A percentile compares a stretch with the other conserved stretches of the same genome.
Evolutionary conservation across 352 stramenopile genomes (phyloP).

Genomic region (Globisporangium canariense): DNA sequence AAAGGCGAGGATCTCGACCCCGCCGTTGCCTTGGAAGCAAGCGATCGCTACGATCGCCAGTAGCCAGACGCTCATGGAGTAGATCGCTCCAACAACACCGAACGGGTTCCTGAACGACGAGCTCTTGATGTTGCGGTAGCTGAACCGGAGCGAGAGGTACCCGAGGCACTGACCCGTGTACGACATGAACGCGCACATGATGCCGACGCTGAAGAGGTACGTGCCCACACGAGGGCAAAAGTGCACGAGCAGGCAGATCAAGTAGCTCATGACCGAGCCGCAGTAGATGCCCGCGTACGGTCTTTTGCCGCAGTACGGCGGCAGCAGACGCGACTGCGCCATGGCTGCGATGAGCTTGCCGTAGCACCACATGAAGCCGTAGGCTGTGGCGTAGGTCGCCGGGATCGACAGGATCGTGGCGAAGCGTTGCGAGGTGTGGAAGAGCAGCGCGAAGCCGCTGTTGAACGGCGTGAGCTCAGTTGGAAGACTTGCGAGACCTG

Average conservation of each 20-base stretch:
- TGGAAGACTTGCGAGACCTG: slow-evolving; percentile 21
- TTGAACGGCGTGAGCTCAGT: slow-evolving; percentile 30
- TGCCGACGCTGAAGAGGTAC: slow-evolving; percentile 5
- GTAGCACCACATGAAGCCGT: slow-evolving; percentile 57
- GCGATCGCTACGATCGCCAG: slow-evolving; percentile 9
- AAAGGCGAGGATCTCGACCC: too few species aligned
- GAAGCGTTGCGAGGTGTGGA: slow-evolving; percentile 24
- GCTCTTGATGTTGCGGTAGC: slow-evolving; percentile 26
- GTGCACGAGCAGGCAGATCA: slow-evolving; percentile 27
- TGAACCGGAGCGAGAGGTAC: slow-evolving; percentile 21
- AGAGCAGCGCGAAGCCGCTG: slow-evolving; percentile 30
- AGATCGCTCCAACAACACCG: slow-evolving; percentile 18
- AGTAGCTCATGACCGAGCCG: slow-evolving; percentile 28
- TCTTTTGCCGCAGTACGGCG: slow-evolving; percentile 13
- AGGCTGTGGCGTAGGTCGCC: too few species aligned
- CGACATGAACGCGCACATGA: slow-evolving; percentile 15
- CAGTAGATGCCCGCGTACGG: slow-evolving; percentile 24
- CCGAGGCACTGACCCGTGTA: slow-evolving; percentile 23
- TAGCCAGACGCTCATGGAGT: slow-evolving; percentile 19
- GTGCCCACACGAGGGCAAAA: not conserved
- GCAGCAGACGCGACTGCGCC: slow-evolving; percentile 38
- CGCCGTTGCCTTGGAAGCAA: too few species aligned
- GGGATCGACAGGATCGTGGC: slow-evolving; percentile 38
- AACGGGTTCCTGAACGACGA: slow-evolving; percentile 19
- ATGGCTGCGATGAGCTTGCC: slow-evolving; percentile 49